A percentile compares a stretch with the other conserved stretches of the same genome.
Conservation (phyloP, 495 filamentous ascomycete genomes). For the Penicillium coprophilum region DNA sequence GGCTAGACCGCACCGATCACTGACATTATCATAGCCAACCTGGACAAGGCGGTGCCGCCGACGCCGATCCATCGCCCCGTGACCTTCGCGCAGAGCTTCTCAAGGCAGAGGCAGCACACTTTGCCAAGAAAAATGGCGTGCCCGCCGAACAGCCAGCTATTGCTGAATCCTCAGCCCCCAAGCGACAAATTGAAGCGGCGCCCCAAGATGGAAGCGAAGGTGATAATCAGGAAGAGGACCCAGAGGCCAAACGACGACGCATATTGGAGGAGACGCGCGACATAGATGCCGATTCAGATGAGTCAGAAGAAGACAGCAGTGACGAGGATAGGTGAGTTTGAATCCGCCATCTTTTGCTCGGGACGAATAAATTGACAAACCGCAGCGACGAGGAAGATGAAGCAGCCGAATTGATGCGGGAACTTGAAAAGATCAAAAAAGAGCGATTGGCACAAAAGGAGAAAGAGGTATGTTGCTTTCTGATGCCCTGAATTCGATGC, state of each 20-base stretch:
- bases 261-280: slow-evolving; percentile 87
- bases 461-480: slow-evolving; percentile 58
- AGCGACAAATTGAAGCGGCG: slow-evolving; percentile 64
- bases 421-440: slow-evolving; percentile 90
- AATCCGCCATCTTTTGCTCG: not conserved
- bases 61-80: slow-evolving; percentile 55
- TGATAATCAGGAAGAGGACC: slow-evolving; percentile 54
- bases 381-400: slow-evolving; percentile 78
- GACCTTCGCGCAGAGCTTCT: slow-evolving; percentile 92
- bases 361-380: slow-evolving; percentile 15
- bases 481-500: not conserved
- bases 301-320: slow-evolving; percentile 65
- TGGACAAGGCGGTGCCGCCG: slow-evolving; percentile 85
- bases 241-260: slow-evolving; percentile 78
- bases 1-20: not conserved
- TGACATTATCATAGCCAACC: slow-evolving; percentile 58
- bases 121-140: slow-evolving; percentile 74
- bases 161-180: slow-evolving; percentile 46
- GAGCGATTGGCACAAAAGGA: slow-evolving; percentile 85
- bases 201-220: slow-evolving; percentile 30
- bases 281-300: slow-evolving; percentile 86
- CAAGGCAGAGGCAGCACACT: slow-evolving; percentile 82
- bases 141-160: slow-evolving; percentile 41
- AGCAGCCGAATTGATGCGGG: slow-evolving; percentile 83
- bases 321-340: slow-evolving; percentile 62